phyloP scores from a whole-genome alignment of 164 flowering plant species.

The Nymphaea thermarum region DNA sequence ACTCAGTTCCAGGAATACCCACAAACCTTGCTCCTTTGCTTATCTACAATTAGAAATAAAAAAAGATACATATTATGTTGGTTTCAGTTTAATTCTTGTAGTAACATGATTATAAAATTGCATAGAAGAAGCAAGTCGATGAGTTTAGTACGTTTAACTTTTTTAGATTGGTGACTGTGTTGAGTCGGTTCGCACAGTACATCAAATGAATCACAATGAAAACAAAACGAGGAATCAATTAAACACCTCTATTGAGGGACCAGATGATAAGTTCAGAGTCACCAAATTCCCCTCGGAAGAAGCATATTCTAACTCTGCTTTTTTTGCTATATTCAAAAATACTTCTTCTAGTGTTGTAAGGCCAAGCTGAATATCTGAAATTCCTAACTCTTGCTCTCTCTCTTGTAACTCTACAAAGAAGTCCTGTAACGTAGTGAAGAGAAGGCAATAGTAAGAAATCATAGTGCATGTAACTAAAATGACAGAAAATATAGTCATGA shows the following conservation, averaged over 20 bases:
- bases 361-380: slow-evolving; percentile 78
- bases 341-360: slow-evolving; percentile 96
- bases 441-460: not conserved
- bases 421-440: slow-evolving; percentile 14
- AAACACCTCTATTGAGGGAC: slow-evolving; percentile 41
- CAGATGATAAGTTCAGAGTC: slow-evolving; percentile 56
- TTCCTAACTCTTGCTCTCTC: slow-evolving; percentile 63
- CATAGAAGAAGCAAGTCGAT: slow-evolving; percentile 16
- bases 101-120: not conserved
- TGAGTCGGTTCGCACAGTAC: too few relatives aligned
- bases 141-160: too few relatives aligned
- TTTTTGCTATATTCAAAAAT: slow-evolving; percentile 78
- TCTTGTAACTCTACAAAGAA: slow-evolving; percentile 75
- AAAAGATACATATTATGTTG: not conserved
- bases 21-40: slow-evolving; percentile 75
- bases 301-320: slow-evolving; percentile 86
- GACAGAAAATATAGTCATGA: too few relatives aligned
- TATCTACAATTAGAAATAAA: slow-evolving; percentile 29
- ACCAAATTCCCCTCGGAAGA: slow-evolving; percentile 50
- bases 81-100: not conserved
- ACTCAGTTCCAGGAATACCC: slow-evolving; percentile 71
- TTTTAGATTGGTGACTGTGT: too few relatives aligned
- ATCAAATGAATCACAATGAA: too few relatives aligned
- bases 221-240: too few relatives aligned
- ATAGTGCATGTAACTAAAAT: too few relatives aligned